Evolutionary conservation across 371 early-diverging fungal species (phyloP), one percentile per base, ranked within the genome.

Genomic region (Cokeromyces recurvatus): DNA sequence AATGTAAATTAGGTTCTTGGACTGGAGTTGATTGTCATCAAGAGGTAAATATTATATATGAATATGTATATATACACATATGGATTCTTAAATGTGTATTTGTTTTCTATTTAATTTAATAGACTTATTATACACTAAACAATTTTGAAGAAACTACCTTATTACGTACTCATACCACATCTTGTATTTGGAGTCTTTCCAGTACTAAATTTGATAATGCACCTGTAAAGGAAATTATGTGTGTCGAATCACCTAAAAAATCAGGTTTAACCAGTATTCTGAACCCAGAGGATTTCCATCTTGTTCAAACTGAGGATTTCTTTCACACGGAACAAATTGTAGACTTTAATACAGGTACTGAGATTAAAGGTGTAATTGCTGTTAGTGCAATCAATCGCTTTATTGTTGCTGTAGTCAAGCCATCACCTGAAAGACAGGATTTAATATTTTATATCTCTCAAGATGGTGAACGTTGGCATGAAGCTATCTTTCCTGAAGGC

Each of bases 151-250:
- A 81, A 12, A 23, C 67, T 2, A 71, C 68, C 4, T 46, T 63
- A 24, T 65, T 90, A 19, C 66, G 85, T 16, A 46, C 58, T 1
- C 74, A 80, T 55, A 71, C 78, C 1, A 48, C 75, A 10, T 74
- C 71, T 16, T 92, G 92, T 56, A 66, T 78, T 21, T 92, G 87
- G 87, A 84, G 78, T 17, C 44, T 65, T 2, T 81, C 84, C 1
- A 81, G 74, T 20, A 32, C 54, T 2, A 43, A 64, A 3, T 80
- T 82, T 48, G 59, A 73, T 34, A 77, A 64, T 32, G 78, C 75
- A 0, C 78, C 84, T 2, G 68, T 56, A 1, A 66, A 79, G 27
- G 64, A 77, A 49, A 70, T 89, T 39, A 80, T 85, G 62, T 90
- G 90, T 59, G 64, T 82, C n/a, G 81, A 84, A 57, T 49, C 54